Evolutionary conservation across 768 basidiomycete species (phyloP).

Genomic region (Naganishia antarctica): DNA sequence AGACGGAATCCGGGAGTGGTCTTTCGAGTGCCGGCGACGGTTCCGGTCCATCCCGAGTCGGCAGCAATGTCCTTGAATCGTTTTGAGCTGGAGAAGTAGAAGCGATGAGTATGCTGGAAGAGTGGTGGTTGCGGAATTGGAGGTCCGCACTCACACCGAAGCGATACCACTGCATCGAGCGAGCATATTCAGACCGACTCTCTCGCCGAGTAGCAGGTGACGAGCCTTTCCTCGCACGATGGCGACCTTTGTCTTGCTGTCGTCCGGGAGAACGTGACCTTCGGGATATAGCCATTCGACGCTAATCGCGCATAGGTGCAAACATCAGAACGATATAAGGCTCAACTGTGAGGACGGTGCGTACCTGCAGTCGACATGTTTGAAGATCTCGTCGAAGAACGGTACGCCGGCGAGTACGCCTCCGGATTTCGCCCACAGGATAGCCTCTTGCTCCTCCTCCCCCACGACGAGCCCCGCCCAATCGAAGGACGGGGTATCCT

Average conservation of each 20-base stretch:
- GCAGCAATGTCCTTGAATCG: conserved; percentile 71
- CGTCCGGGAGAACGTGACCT: conserved; percentile 74
- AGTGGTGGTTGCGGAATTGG: no score
- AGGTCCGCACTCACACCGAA: conserved; percentile 62
- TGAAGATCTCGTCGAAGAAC: conserved; percentile 90
- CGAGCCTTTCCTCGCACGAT: conserved; percentile 86
- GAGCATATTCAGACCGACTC: conserved; percentile 85
- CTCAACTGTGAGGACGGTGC: conserved; percentile 47
- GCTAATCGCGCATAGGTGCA: conserved; percentile 51
- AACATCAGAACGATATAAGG: not conserved
- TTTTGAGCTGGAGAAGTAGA: conserved; percentile 62
- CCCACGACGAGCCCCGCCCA: conserved; percentile 96
- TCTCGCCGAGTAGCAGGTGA: conserved; percentile 81
- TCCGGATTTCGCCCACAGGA: conserved; percentile 83
- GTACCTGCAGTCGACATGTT: conserved; percentile 81
- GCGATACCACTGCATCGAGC: conserved; percentile 96
- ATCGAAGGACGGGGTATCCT: conserved; percentile 94
- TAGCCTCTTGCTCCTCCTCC: conserved; percentile 77
- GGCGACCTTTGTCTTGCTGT: conserved; percentile 59
- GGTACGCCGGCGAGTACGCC: conserved; percentile 86
- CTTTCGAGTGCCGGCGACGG: conserved; percentile 91
- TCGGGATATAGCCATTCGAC: conserved; percentile 91
- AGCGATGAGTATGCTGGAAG: not conserved
- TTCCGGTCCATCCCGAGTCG: conserved; percentile 73
- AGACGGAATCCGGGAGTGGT: conserved; percentile 95